A percentile compares a stretch with the other conserved stretches of the same genome.
phyloP scores from a whole-genome alignment of 768 basidiomycete species.

The Kwoniella dendrophila region DNA sequence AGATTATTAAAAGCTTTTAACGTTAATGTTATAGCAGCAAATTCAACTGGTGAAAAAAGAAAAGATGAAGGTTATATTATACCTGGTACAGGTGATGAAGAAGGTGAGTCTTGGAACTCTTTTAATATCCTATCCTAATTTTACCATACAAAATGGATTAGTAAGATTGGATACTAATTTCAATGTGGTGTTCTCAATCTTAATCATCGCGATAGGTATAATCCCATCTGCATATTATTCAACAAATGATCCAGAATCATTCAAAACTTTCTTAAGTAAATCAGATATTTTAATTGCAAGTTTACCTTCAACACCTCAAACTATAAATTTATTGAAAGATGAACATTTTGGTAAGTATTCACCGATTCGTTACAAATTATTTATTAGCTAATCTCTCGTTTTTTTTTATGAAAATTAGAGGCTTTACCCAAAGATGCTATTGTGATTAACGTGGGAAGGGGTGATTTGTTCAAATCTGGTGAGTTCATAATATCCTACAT shows the following conservation, averaged over 20 bases:
- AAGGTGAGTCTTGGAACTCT: constrained; percentile 42
- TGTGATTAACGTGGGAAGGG: constrained; percentile 57
- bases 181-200: not conserved
- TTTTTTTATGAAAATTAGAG: not conserved
- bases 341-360: constrained; percentile 48
- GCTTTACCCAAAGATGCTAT: constrained; percentile 51
- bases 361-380: not conserved
- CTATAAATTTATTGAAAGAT: constrained; percentile 36
- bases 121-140: not conserved
- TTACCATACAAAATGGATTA: no score
- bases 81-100: constrained; percentile 53
- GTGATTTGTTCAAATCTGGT: constrained; percentile 54
- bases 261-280: constrained; percentile 48
- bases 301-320: constrained; percentile 51
- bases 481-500: constrained; percentile 10
- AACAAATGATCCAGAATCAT: constrained; percentile 42
- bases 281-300: constrained; percentile 53
- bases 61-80: constrained; percentile 53
- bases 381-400: not conserved
- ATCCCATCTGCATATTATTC: constrained; percentile 52
- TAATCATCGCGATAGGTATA: no score
- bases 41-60: constrained; percentile 45
- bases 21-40: constrained; percentile 53
- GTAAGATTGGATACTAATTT: not conserved
- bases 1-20: constrained; percentile 51